A percentile compares a stretch with the other conserved stretches of the same genome.
Conservation (phyloP, 2,329 filamentous ascomycete species). For the Neonectria coccinea region DNA sequence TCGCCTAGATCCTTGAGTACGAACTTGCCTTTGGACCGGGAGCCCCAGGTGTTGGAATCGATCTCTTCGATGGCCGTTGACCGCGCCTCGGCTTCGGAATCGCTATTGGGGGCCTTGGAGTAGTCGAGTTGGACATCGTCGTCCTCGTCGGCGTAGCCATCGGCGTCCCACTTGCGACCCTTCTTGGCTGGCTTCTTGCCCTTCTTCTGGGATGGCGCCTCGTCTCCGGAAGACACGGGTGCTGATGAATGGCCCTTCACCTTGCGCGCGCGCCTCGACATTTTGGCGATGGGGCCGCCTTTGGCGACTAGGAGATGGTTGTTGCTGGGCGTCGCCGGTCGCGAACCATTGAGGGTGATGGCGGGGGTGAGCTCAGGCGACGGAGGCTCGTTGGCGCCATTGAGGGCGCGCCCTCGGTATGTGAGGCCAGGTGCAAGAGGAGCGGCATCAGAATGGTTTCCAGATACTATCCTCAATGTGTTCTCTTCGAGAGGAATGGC, state of each 20-base stretch:
- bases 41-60: slow-evolving; percentile 85
- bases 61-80: slow-evolving; percentile 77
- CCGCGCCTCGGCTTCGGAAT: slow-evolving; percentile 65
- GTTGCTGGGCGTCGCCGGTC: slow-evolving; percentile 78
- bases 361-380: slow-evolving; percentile 78
- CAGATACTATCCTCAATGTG: slow-evolving; percentile 45
- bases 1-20: slow-evolving; percentile 93
- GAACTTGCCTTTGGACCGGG: slow-evolving; percentile 89
- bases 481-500: slow-evolving; percentile 50
- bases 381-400: slow-evolving; percentile 52
- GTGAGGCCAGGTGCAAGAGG: slow-evolving; percentile 53
- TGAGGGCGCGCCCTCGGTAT: slow-evolving; percentile 54
- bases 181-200: slow-evolving; percentile 79
- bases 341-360: slow-evolving; percentile 79
- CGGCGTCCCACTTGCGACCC: slow-evolving; percentile 91
- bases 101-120: slow-evolving; percentile 70
- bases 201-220: slow-evolving; percentile 69
- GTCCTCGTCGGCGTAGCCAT: slow-evolving; percentile 87
- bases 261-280: slow-evolving; percentile 83
- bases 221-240: slow-evolving; percentile 85
- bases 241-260: slow-evolving; percentile 73
- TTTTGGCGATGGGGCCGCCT: slow-evolving; percentile 77
- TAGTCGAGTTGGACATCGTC: slow-evolving; percentile 88
- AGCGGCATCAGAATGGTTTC: slow-evolving; percentile 37
- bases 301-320: slow-evolving; percentile 77